Percentiles rank a stretch among this genome's conserved stretches.
phyloP scores from a whole-genome alignment of 2,329 filamentous ascomycete genomes.

The Westerdykella aurantiaca region DNA sequence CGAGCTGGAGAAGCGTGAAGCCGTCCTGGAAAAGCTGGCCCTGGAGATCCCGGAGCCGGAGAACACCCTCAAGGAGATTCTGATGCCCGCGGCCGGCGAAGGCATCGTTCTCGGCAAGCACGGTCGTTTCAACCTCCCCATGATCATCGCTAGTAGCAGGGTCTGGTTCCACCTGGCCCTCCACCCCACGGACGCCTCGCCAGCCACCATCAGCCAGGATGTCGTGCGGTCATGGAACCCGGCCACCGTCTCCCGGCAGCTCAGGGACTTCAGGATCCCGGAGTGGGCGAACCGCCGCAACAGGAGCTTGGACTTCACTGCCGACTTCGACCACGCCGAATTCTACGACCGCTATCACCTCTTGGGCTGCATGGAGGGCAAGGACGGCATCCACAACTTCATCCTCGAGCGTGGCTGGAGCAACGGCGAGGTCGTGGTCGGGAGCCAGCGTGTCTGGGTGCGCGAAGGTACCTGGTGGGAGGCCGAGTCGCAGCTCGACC shows the following conservation, averaged over 20 bases:
- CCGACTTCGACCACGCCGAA: constrained; percentile 91
- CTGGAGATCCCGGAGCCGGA: constrained; percentile 77
- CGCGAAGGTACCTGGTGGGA: constrained; percentile 95
- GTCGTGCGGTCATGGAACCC: constrained; percentile 87
- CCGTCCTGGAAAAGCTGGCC: constrained; percentile 78
- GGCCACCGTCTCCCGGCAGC: constrained; percentile 82
- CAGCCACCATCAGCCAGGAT: constrained; percentile 66
- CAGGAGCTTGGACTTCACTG: constrained; percentile 87
- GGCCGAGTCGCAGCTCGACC: constrained; percentile 89
- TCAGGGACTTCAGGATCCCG: constrained; percentile 86
- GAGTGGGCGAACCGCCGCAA: constrained; percentile 96
- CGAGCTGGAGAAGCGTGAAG: constrained; percentile 74
- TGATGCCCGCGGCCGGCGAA: constrained; percentile 71
- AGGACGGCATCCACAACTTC: constrained; percentile 91
- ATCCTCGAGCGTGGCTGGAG: constrained; percentile 93
- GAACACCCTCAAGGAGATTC: constrained; percentile 71
- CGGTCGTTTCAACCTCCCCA: constrained; percentile 72
- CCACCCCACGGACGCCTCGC: constrained; percentile 83
- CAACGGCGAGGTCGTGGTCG: constrained; percentile 91
- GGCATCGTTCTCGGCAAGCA: constrained; percentile 75
- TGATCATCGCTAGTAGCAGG: constrained; percentile 72
- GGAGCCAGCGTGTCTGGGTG: constrained; percentile 91
- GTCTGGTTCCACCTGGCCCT: constrained; percentile 92
- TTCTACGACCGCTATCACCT: constrained; percentile 76
- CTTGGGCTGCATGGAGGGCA: constrained; percentile 82